These are phyloP conservation scores for Hericium erinaceus DNA, from an alignment of 768 basidiomycete species.

Conservation along the genomic window DNA sequence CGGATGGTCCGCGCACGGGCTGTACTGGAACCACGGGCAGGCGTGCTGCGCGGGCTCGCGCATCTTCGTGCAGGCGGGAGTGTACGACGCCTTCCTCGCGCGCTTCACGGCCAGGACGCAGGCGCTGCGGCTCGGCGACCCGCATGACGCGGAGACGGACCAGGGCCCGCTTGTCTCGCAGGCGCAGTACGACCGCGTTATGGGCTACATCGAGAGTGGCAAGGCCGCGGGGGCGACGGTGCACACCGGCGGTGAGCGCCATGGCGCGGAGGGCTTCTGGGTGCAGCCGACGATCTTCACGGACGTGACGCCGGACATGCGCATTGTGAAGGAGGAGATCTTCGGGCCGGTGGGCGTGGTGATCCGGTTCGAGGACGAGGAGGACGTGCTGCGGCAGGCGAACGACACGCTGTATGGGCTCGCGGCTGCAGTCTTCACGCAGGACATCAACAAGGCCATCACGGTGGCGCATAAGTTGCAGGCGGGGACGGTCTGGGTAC, in stretches of 20 bases:
- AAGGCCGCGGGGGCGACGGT: conserved; percentile 48
- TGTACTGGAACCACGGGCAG: conserved; percentile 68
- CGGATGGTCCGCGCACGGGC: conserved; percentile 47
- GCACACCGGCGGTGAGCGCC: conserved; percentile 39
- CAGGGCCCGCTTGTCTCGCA: conserved; percentile 78
- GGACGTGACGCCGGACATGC: conserved; percentile 44
- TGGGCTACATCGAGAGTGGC: conserved; percentile 52
- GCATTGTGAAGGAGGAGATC: conserved; percentile 48
- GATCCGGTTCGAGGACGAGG: conserved; percentile 52
- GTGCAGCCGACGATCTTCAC: conserved; percentile 56
- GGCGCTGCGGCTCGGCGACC: conserved; percentile 57
- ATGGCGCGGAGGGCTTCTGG: conserved; percentile 50
- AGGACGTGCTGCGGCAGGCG: conserved; percentile 58
- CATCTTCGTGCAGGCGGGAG: conserved; percentile 65
- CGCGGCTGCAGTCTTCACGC: conserved; percentile 77
- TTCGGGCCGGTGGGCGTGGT: conserved; percentile 57
- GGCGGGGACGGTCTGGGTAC: conserved; percentile 73
- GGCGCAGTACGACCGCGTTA: conserved; percentile 56
- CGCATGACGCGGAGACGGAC: conserved; percentile 46
- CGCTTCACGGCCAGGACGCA: conserved; percentile 45
- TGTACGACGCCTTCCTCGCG: conserved; percentile 69
- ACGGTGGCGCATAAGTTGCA: conserved; percentile 62
- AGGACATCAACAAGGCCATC: conserved; percentile 67
- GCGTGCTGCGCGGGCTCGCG: conserved; percentile 77
- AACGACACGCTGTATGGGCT: conserved; percentile 86